Base-by-base conservation (phyloP, 2,329 filamentous ascomycete species). In the Pseudogymnoascus sp. region DNA sequence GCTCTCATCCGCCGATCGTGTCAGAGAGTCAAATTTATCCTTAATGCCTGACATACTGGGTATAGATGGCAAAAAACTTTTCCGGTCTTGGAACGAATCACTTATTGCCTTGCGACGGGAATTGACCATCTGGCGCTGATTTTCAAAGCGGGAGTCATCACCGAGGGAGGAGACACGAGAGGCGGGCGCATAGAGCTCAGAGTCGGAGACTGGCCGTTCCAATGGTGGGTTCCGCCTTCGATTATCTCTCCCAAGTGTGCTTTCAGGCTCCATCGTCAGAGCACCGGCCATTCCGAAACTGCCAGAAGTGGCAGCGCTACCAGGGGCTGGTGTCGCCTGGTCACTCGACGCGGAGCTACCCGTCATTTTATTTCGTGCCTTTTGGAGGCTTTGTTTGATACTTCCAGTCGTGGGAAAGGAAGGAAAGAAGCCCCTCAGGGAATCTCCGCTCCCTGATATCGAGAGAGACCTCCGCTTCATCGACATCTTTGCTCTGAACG, bases 51-150 rank as follows among this genome's bases (percentile, higher is more conserved):
- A 21, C 66, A 68, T 68, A 64, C 71, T 74, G 31, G 80, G 75
- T 39, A 85, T 74, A 64, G 81, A 81, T 1, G 84, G 84, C 71
- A 91, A 80, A 74, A 92, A 88, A 61, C 86, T 90, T 2, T 92
- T 90, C 41, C 82, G 77, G 68, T 96, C 92, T 71, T 91, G 87
- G 65, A 90, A 84, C 71, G 89, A 95, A 72, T 97, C 92, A 71
- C 87, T 89, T 72, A 97, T 90, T 4, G 93, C 93, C 76, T 96
- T 96, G 71, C 94, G 81, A 42, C 93, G 84, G 68, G 89, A 91
- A 70, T 97, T 97, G 67, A 93, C 88, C 78, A 94, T 90, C 65
- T 91, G 89, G 44, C 87, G 84, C 10, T 96, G 85, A 73, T 94
- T 81, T 59, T 89, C 84, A 73, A 94, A 97, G 48, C 87, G 83